Conservation (phyloP, 2,329 filamentous ascomycete genomes). For the Penicillium sp. region DNA sequence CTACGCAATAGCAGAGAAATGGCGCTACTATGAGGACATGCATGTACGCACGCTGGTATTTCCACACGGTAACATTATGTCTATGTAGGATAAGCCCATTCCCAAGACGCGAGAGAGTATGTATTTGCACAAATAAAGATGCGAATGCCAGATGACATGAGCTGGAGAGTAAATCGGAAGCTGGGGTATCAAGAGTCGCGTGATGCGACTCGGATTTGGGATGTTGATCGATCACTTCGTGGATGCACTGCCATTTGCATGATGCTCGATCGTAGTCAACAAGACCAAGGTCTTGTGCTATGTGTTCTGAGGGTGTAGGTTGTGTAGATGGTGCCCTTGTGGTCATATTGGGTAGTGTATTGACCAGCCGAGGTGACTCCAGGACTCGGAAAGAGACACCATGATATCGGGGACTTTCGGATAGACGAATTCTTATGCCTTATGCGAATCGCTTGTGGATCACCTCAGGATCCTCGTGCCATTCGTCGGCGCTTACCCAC, state of each 20-base stretch:
- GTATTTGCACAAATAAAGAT: slow-evolving; percentile 11
- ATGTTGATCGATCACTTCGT: slow-evolving; percentile 12
- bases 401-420: neutral
- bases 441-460: slow-evolving; percentile 97
- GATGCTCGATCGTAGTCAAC: slow-evolving; percentile 4
- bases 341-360: neutral
- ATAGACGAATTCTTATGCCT: slow-evolving; percentile 49
- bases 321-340: slow-evolving; percentile 1
- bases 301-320: neutral
- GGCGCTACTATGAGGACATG: neutral
- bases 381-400: neutral
- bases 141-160: slow-evolving; percentile 7
- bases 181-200: slow-evolving; percentile 34
- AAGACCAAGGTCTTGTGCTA: slow-evolving; percentile 3
- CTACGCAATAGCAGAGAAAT: too few relatives aligned
- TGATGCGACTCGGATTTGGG: slow-evolving; percentile 18
- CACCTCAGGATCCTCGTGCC: slow-evolving; percentile 99
- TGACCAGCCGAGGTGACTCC: neutral
- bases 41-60: slow-evolving; percentile 1
- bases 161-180: slow-evolving; percentile 7
- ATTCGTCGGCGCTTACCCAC: slow-evolving; percentile 99
- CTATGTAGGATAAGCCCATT: neutral
- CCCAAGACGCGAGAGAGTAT: slow-evolving; percentile 8
- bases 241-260: slow-evolving; percentile 4
- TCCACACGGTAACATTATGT: slow-evolving; percentile 2